phyloP scores from a whole-genome alignment of 768 basidiomycete genomes.

The Russula brevipes region DNA sequence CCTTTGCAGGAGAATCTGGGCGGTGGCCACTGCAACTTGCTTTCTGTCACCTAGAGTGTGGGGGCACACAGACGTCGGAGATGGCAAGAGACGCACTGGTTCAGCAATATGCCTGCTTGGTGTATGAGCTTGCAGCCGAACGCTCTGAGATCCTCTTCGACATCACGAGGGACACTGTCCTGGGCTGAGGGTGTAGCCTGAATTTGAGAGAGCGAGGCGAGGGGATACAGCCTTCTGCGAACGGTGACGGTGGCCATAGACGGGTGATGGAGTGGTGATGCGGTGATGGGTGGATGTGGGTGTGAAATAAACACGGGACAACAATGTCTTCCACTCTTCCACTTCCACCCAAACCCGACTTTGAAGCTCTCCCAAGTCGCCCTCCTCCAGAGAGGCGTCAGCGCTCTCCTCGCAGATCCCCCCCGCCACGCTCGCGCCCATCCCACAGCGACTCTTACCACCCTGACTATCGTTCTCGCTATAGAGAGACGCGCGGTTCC shows the following conservation, averaged over 20 bases:
- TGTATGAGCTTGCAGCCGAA: constrained; percentile 94
- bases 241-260: constrained; percentile 14
- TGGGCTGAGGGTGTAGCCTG: constrained; percentile 71
- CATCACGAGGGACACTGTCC: constrained; percentile 73
- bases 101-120: constrained; percentile 85
- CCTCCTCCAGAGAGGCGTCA: constrained; percentile 28
- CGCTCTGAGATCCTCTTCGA: constrained; percentile 85
- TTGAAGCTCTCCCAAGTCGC: constrained; percentile 26
- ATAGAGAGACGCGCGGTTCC: constrained; percentile 15
- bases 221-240: constrained; percentile 51
- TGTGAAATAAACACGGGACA: constrained; percentile 24
- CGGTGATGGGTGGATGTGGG: no score
- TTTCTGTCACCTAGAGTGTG: constrained; percentile 49
- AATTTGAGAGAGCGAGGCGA: constrained; percentile 78
- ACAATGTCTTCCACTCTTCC: constrained; percentile 32
- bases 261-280: no score
- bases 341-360: constrained; percentile 35
- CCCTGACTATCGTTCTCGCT: constrained; percentile 10
- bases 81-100: constrained; percentile 55
- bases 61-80: constrained; percentile 6
- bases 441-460: constrained; percentile 18
- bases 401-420: constrained; percentile 23
- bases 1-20: constrained; percentile 92
- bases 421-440: constrained; percentile 20
- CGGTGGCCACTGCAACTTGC: constrained; percentile 94